Evolutionary conservation across 257 asterid species (phyloP).

Genomic region (Lycium barbarum): DNA sequence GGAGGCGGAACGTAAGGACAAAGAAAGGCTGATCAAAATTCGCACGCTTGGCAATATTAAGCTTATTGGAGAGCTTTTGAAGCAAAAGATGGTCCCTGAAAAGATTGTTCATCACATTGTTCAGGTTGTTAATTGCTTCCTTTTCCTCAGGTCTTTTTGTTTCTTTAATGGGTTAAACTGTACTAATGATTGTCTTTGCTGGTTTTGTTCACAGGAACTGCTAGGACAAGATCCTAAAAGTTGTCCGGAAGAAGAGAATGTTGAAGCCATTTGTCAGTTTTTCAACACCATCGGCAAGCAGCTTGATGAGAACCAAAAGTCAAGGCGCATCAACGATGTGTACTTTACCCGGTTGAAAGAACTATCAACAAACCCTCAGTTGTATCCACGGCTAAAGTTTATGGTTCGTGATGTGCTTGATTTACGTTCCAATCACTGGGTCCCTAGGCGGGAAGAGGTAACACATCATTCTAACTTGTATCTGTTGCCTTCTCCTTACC

Average conservation of each 20-base stretch:
- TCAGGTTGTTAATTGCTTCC: conserved; percentile 58
- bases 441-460: conserved; percentile 97
- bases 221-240: conserved; percentile 66
- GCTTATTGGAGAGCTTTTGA: conserved; percentile 94
- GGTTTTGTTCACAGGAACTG: conserved; percentile 59
- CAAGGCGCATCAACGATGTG: conserved; percentile 68
- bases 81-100: conserved; percentile 98
- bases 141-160: background rate
- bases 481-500: background rate
- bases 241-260: conserved; percentile 95
- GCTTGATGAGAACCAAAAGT: conserved; percentile 81
- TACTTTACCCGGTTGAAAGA: conserved; percentile 81
- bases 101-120: conserved; percentile 97
- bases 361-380: conserved; percentile 73
- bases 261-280: conserved; percentile 97
- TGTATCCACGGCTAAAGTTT: conserved; percentile 80
- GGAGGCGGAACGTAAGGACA: conserved; percentile 82
- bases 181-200: background rate
- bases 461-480: conserved; percentile 14
- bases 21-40: conserved; percentile 82
- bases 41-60: conserved; percentile 98
- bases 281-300: conserved; percentile 92
- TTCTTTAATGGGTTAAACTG: conserved; percentile 3
- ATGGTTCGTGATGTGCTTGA: conserved; percentile 89
- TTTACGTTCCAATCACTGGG: conserved; percentile 77